Conservation (phyloP, 2,329 filamentous ascomycete species). For the Ophiocordyceps polyrhachis-furcata region DNA sequence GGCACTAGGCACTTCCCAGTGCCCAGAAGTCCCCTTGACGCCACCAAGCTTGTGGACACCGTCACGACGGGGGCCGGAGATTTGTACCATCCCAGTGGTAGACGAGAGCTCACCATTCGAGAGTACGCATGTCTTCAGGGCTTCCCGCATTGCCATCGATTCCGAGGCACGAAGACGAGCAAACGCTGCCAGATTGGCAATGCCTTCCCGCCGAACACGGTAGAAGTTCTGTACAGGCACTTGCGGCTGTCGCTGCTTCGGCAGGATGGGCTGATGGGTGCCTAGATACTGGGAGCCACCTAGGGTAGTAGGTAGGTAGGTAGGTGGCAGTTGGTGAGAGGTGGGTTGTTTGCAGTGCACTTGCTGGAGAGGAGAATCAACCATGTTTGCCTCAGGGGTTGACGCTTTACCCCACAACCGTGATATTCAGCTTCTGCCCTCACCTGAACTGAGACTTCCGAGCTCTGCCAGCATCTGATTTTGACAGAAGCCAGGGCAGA, state of each 20-base stretch:
- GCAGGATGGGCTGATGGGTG: constrained; percentile 19
- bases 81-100: constrained; percentile 47
- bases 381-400: not conserved
- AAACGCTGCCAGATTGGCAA: constrained; percentile 57
- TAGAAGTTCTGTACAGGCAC: constrained; percentile 29
- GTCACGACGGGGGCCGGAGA: constrained; percentile 46
- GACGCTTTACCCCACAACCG: no score
- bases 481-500: not conserved
- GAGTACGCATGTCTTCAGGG: constrained; percentile 54
- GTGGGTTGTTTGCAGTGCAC: no score
- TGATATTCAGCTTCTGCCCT: not conserved
- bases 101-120: constrained; percentile 41
- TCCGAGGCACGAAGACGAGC: constrained; percentile 22
- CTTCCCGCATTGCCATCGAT: constrained; percentile 44
- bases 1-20: constrained; percentile 10
- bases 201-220: constrained; percentile 49
- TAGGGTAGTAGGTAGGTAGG: not conserved
- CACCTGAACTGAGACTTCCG: not conserved
- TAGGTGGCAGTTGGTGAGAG: constrained; percentile 1
- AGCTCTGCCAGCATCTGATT: not conserved
- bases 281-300: constrained; percentile 7
- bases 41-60: constrained; percentile 29
- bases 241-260: constrained; percentile 25
- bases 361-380: not conserved
- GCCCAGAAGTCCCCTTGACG: constrained; percentile 21